A percentile compares a stretch with the other conserved stretches of the same genome.
Evolutionary conservation across 2,329 filamentous ascomycete genomes (phyloP).

Genomic region (Ambrosiella beaveri): DNA sequence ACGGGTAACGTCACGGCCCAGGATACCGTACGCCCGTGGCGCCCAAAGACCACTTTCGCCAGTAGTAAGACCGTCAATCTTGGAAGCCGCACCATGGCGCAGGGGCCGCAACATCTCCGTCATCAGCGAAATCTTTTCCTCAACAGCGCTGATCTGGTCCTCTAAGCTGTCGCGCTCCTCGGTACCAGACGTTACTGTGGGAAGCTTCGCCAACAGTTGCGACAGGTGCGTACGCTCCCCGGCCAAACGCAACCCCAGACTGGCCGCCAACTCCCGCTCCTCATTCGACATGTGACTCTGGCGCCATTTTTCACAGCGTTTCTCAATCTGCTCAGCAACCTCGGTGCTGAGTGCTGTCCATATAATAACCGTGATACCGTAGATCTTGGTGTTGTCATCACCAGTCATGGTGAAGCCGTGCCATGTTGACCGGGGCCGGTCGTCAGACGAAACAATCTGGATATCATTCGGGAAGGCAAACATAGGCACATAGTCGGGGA

Average conservation of each 20-base stretch:
- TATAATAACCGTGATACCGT: slow-evolving; percentile 78
- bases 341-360: slow-evolving; percentile 77
- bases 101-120: slow-evolving; percentile 85
- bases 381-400: slow-evolving; percentile 77
- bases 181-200: slow-evolving; percentile 63
- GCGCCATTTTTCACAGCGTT: slow-evolving; percentile 68
- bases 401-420: slow-evolving; percentile 98
- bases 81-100: slow-evolving; percentile 83
- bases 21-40: slow-evolving; percentile 78
- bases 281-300: slow-evolving; percentile 77
- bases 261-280: slow-evolving; percentile 81
- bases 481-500: slow-evolving; percentile 97
- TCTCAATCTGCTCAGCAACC: slow-evolving; percentile 69
- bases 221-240: slow-evolving; percentile 80
- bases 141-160: slow-evolving; percentile 85
- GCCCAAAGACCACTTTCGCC: slow-evolving; percentile 95
- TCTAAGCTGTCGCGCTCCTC: slow-evolving; percentile 68
- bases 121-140: slow-evolving; percentile 96
- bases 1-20: slow-evolving; percentile 68
- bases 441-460: slow-evolving; percentile 86
- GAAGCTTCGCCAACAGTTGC: slow-evolving; percentile 66
- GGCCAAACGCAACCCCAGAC: slow-evolving; percentile 73
- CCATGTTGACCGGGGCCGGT: slow-evolving; percentile 90
- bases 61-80: slow-evolving; percentile 90
- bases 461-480: slow-evolving; percentile 98